phyloP scores from a whole-genome alignment of 192 early-diverging fungal species.

The Rhizophagus clarus region DNA sequence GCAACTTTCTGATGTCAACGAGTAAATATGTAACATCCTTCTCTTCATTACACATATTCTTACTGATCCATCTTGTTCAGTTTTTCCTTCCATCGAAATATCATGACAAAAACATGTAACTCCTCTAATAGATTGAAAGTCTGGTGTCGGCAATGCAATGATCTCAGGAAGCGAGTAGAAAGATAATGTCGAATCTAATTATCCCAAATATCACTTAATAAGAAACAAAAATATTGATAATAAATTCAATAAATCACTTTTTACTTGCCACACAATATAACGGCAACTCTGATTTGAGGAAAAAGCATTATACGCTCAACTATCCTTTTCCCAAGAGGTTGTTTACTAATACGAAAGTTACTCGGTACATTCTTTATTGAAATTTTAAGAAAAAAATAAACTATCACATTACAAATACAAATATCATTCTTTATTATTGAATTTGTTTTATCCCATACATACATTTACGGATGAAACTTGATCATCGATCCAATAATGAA shows the following conservation, averaged over 20 bases:
- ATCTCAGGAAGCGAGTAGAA: constrained; percentile 65
- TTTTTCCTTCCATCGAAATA: constrained; percentile 44
- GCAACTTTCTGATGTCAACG: neutral
- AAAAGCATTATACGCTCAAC: constrained; percentile 66
- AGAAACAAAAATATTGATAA: too few relatives aligned
- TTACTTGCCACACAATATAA: constrained; percentile 67
- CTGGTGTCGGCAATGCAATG: constrained; percentile 40
- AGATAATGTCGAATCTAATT: constrained; percentile 63
- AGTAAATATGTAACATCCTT: constrained; percentile 49
- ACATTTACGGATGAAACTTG: constrained; percentile 40
- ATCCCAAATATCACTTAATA: neutral
- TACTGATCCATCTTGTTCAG: constrained; percentile 53
- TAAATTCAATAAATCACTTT: neutral
- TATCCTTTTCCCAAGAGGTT: constrained; percentile 55
- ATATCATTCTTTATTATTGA: neutral
- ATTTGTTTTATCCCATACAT: constrained; percentile 27
- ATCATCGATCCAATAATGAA: constrained; percentile 67
- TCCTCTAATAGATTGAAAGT: constrained; percentile 53
- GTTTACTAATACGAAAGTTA: constrained; percentile 48
- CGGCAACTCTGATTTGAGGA: constrained; percentile 61
- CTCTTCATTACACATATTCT: constrained; percentile 54
- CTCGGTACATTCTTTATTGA: constrained; percentile 37
- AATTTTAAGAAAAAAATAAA: neutral
- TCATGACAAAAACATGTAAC: constrained; percentile 64
- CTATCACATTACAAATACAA: neutral